These are phyloP conservation scores for Rhodotorula sp. DNA, from an alignment of 1,284 basidiomycete genomes.

Conservation along the genomic window DNA sequence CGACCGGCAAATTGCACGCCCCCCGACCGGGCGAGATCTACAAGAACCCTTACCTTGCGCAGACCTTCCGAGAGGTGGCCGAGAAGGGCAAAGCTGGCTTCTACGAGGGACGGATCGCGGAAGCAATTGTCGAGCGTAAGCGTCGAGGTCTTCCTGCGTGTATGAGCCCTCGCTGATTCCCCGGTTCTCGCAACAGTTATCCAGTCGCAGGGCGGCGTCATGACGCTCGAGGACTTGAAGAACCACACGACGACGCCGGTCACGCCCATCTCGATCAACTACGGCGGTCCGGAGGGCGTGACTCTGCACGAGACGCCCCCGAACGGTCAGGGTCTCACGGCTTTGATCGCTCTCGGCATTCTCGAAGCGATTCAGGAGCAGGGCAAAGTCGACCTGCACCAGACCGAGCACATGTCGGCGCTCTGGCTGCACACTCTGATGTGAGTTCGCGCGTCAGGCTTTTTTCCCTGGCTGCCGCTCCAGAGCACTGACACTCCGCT, in stretches of 20 bases:
- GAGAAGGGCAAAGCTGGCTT: constrained; percentile 83
- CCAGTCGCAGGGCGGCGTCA: constrained; percentile 77
- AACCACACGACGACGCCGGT: constrained; percentile 75
- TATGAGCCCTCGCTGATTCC: background rate
- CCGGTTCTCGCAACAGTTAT: constrained; percentile 34
- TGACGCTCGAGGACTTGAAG: constrained; percentile 84
- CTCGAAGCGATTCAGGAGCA: constrained; percentile 78
- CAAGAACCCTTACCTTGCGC: constrained; percentile 66
- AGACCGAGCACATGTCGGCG: constrained; percentile 81
- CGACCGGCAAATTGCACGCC: constrained; percentile 60
- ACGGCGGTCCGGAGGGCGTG: constrained; percentile 65
- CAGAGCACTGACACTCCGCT: background rate
- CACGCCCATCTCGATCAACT: constrained; percentile 86
- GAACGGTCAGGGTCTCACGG: constrained; percentile 94
- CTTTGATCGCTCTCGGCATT: constrained; percentile 83
- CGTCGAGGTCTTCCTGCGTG: no score
- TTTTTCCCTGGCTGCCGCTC: background rate
- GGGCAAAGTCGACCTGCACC: constrained; percentile 67
- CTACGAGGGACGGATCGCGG: constrained; percentile 83
- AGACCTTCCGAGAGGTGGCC: constrained; percentile 77
- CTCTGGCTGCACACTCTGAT: constrained; percentile 86
- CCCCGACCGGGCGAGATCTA: constrained; percentile 55
- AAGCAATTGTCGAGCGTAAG: constrained; percentile 74
- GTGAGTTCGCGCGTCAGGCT: background rate
- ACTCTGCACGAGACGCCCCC: constrained; percentile 75